phyloP scores from a whole-genome alignment of 768 basidiomycete genomes.

The Mycena crocata region DNA sequence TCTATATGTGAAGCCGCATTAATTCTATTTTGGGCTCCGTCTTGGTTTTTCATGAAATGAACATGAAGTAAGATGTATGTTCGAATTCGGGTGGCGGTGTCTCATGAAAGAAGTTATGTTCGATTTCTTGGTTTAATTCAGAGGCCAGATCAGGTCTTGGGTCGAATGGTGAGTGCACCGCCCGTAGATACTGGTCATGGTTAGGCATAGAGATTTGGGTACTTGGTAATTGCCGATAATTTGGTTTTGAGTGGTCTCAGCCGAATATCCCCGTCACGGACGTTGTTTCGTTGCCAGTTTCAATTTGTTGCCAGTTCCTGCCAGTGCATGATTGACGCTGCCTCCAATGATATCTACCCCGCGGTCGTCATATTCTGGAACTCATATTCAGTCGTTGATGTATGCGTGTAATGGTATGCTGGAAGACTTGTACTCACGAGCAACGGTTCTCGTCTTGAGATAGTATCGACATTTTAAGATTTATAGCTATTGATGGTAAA shows the following conservation, averaged over 20 bases:
- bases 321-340: not conserved
- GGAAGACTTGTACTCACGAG: too few relatives aligned
- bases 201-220: not conserved
- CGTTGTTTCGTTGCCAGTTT: not conserved
- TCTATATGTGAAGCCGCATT: not conserved
- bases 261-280: slow-evolving; percentile 9
- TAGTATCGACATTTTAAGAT: not conserved
- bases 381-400: not conserved
- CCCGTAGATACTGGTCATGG: not conserved
- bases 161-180: too few relatives aligned
- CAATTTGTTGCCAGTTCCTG: not conserved
- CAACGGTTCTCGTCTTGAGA: too few relatives aligned
- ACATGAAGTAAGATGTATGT: not conserved
- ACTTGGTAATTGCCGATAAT: not conserved
- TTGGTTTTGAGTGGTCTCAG: slow-evolving; percentile 6
- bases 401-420: too few relatives aligned
- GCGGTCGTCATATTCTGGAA: slow-evolving; percentile 12
- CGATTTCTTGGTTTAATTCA: too few relatives aligned
- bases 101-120: too few relatives aligned
- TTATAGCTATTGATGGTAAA: not conserved
- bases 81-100: too few relatives aligned
- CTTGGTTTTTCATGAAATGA: not conserved
- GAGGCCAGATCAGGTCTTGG: too few relatives aligned
- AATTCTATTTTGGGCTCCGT: not conserved
- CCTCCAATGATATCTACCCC: slow-evolving; percentile 17